Evolutionary conservation across 2,329 filamentous ascomycete species (phyloP).

Genomic region (Myriosclerotinia duriaeana): DNA sequence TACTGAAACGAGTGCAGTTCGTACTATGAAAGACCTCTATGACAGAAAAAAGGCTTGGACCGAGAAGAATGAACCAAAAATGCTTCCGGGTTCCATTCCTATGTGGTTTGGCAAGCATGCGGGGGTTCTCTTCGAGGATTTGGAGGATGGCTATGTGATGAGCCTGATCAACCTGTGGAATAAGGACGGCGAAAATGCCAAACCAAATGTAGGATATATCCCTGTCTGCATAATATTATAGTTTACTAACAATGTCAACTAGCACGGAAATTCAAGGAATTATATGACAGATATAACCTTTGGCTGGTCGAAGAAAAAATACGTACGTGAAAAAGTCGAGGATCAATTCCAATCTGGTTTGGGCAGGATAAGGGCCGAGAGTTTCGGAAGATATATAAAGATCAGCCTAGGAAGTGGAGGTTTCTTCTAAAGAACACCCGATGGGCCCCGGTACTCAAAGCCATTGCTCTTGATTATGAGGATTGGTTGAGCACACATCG

Average conservation of each 20-base stretch:
- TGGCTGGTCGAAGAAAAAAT: background rate
- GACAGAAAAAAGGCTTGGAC: conserved; percentile 6
- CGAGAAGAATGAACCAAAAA: background rate
- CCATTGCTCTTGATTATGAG: conserved; percentile 8
- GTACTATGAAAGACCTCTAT: background rate
- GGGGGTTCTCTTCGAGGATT: background rate
- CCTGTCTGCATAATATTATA: background rate
- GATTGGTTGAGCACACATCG: background rate
- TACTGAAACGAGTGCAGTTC: background rate
- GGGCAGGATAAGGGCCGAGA: conserved; percentile 14
- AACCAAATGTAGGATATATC: background rate
- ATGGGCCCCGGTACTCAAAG: conserved; percentile 10
- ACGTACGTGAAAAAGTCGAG: background rate
- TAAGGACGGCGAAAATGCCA: background rate
- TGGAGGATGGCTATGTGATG: background rate
- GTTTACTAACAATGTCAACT: background rate
- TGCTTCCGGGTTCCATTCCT: background rate
- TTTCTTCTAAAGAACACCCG: background rate
- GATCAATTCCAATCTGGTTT: conserved; percentile 18
- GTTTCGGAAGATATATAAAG: background rate
- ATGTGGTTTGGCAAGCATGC: conserved; percentile 4
- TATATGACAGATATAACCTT: background rate
- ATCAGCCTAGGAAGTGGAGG: background rate
- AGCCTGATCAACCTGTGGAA: background rate
- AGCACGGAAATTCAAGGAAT: conserved; percentile 1